phyloP scores from a whole-genome alignment of 805 yeast species.

The Starmerella ratchasimensis region DNA sequence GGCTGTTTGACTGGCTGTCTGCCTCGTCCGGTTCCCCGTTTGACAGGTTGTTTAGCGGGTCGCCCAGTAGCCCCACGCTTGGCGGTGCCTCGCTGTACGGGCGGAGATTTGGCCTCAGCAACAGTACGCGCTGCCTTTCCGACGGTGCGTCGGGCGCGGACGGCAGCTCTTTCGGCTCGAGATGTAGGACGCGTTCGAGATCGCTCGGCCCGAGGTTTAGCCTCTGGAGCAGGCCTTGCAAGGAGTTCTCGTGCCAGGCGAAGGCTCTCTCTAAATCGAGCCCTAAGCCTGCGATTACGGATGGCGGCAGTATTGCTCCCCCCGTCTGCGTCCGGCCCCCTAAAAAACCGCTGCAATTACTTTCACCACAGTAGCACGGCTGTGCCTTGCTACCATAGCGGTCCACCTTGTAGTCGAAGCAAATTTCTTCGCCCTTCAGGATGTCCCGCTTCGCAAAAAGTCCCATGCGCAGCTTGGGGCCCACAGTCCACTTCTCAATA shows the following conservation, averaged over 20 bases:
- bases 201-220: conserved; percentile 27
- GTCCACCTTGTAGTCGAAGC: conserved; percentile 88
- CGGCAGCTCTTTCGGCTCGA: too few species aligned
- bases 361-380: conserved; percentile 85
- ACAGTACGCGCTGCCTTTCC: too few species aligned
- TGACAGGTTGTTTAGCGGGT: too few species aligned
- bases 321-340: conserved; percentile 98
- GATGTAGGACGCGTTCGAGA: conserved; percentile 14
- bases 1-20: too few species aligned
- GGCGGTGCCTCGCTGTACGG: too few species aligned
- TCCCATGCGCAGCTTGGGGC: conserved; percentile 83
- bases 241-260: conserved; percentile 26
- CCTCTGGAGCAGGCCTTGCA: conserved; percentile 12
- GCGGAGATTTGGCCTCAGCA: too few species aligned
- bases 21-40: too few species aligned
- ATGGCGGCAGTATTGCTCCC: conserved; percentile 73
- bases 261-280: conserved; percentile 50
- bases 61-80: too few species aligned
- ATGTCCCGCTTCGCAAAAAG: conserved; percentile 74
- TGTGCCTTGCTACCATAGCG: conserved; percentile 92
- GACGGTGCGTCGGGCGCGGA: neutral
- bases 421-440: conserved; percentile 69
- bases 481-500: conserved; percentile 96
- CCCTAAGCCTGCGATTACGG: conserved; percentile 74
- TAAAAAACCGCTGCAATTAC: conserved; percentile 80